Conservation (phyloP, 768 basidiomycete genomes). For the Tylopilus sp. region DNA sequence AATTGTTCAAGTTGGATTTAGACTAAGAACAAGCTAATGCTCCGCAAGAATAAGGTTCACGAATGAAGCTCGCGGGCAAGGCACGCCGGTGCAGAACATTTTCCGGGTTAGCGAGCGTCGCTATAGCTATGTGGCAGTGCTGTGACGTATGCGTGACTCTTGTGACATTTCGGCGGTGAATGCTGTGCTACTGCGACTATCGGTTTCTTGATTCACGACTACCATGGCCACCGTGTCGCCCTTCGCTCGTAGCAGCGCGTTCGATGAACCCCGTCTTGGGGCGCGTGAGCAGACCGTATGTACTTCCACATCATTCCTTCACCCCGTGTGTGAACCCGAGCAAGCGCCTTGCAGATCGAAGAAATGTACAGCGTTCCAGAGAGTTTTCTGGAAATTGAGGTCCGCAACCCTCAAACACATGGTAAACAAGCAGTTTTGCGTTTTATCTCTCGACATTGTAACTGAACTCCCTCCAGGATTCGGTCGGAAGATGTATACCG, state of each 20-base stretch:
- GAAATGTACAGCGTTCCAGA: slow-evolving; percentile 99
- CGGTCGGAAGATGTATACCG: slow-evolving; percentile 98
- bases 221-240: slow-evolving; percentile 44
- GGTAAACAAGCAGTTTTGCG: slow-evolving; percentile 41
- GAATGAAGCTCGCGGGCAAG: neutral
- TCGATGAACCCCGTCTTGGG: slow-evolving; percentile 49
- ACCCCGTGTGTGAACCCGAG: slow-evolving; percentile 31
- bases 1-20: too few species aligned
- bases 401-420: slow-evolving; percentile 94
- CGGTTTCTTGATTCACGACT: slow-evolving; percentile 21
- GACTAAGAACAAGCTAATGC: too few species aligned
- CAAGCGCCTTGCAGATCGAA: slow-evolving; percentile 65
- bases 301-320: slow-evolving; percentile 2
- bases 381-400: slow-evolving; percentile 96
- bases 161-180: slow-evolving; percentile 13
- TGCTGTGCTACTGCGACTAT: slow-evolving; percentile 23
- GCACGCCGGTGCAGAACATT: neutral
- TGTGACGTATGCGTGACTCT: slow-evolving; percentile 16
- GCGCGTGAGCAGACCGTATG: slow-evolving; percentile 59
- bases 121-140: slow-evolving; percentile 37
- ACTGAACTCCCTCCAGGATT: slow-evolving; percentile 48
- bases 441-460: neutral
- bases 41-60: neutral
- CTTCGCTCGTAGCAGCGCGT: slow-evolving; percentile 57
- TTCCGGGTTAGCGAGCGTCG: neutral